Percentiles rank a stretch among this genome's conserved stretches.
These are phyloP conservation scores for Ceratobasidium sp. DNA, from an alignment of 1,284 basidiomycete genomes.

Conservation along the genomic window DNA sequence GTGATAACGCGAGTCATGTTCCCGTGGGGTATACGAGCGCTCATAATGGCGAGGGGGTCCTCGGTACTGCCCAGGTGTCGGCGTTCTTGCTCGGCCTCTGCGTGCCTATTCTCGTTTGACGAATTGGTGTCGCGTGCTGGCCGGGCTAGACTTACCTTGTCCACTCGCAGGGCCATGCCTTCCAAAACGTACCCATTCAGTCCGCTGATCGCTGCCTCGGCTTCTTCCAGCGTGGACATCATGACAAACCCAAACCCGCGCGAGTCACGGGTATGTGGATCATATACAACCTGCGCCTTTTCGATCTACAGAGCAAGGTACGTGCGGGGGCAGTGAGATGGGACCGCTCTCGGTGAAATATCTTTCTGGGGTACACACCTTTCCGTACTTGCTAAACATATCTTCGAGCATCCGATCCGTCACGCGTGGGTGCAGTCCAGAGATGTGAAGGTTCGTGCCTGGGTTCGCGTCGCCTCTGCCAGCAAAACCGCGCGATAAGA, in stretches of 20 bases:
- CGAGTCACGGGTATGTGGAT: slow-evolving; percentile 95
- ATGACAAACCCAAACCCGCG: slow-evolving; percentile 99
- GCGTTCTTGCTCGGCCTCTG: slow-evolving; percentile 91
- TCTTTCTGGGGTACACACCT: slow-evolving; percentile 65
- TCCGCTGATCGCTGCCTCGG: slow-evolving; percentile 87
- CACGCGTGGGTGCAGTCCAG: slow-evolving; percentile 81
- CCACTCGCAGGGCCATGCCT: slow-evolving; percentile 86
- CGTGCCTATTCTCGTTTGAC: slow-evolving; percentile 70
- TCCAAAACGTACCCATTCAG: slow-evolving; percentile 85
- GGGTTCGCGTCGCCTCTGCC: slow-evolving; percentile 69
- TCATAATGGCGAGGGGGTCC: slow-evolving; percentile 68
- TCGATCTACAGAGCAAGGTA: slow-evolving; percentile 64
- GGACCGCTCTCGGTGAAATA: slow-evolving; percentile 1
- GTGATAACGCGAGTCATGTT: slow-evolving; percentile 81
- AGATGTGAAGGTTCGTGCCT: slow-evolving; percentile 97
- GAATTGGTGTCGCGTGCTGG: slow-evolving; percentile 10
- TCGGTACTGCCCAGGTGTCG: slow-evolving; percentile 94
- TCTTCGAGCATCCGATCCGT: slow-evolving; percentile 89
- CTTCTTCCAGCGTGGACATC: slow-evolving; percentile 89
- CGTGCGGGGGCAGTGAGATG: background rate
- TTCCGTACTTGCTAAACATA: slow-evolving; percentile 87
- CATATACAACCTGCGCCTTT: slow-evolving; percentile 95
- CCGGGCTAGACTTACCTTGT: slow-evolving; percentile 69
- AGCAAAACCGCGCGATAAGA: slow-evolving; percentile 9
- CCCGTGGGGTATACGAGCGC: slow-evolving; percentile 80